These are phyloP conservation scores for Buxus sempervirens DNA, from an alignment of 164 flowering plant genomes.

Conservation along the genomic window DNA sequence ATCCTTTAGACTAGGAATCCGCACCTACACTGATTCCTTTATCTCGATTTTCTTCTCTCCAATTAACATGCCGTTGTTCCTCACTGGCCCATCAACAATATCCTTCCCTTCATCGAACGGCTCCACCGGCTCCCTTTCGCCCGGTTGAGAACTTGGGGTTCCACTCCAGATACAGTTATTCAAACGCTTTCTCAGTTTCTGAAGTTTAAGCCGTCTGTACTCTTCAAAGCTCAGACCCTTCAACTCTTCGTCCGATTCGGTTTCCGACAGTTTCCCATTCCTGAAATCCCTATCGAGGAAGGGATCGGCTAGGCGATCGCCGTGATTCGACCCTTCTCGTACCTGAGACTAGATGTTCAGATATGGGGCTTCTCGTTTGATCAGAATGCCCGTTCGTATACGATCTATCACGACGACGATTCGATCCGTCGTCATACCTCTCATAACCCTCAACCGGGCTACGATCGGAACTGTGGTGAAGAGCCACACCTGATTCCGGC, in stretches of 20 bases:
- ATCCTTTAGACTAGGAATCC: constrained; percentile 20
- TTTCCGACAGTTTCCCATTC: constrained; percentile 30
- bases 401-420: constrained; percentile 19
- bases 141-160: constrained; percentile 85
- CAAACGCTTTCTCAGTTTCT: constrained; percentile 65
- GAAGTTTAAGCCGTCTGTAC: constrained; percentile 75
- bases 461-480: constrained; percentile 1
- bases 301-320: constrained; percentile 14
- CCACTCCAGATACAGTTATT: constrained; percentile 63
- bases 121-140: constrained; percentile 31
- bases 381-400: constrained; percentile 20
- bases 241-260: constrained; percentile 88
- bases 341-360: constrained; percentile 10
- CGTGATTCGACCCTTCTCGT: neutral
- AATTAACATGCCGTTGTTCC: constrained; percentile 15
- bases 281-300: constrained; percentile 41
- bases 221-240: constrained; percentile 69
- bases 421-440: constrained; percentile 9
- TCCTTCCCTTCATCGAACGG: constrained; percentile 36
- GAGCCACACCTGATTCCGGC: constrained; percentile 23
- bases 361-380: constrained; percentile 32
- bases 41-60: constrained; percentile 3
- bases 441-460: constrained; percentile 15
- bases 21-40: constrained; percentile 1
- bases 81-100: constrained; percentile 13